Evolutionary conservation across 2,329 filamentous ascomycete species (phyloP), one percentile per base, ranked within the genome.

Genomic region (Penicillium sp.): DNA sequence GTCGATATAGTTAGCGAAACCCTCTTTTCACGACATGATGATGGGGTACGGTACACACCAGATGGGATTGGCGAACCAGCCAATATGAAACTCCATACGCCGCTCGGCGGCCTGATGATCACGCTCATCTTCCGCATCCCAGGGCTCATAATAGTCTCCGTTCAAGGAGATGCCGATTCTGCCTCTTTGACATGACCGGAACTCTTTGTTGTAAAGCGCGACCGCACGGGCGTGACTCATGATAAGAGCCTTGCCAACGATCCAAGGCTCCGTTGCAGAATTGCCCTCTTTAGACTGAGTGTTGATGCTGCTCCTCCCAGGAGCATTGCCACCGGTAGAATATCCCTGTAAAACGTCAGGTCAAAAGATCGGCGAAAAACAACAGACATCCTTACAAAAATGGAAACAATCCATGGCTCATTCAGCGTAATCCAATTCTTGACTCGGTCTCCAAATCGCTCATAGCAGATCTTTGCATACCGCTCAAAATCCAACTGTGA

Each of bases 401-500:
- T 65, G 10, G 68, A 65, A 14, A 69, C 61, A 44, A 69, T 68
- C 53, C 64, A 69, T 6, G 77, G 77, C 61, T 79, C 78, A 58
- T 79, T 80, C 37, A 79, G 59, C 1, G 77, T 79, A 60, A 78
- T 75, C 76, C 77, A 76, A 24, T 73, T 60, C 18, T 70, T 69
- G 6, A 78, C 75, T 50, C 75, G 71, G 40, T 76, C 70, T 47
- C 74, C 74, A 36, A 74, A 80, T 5, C 73, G 68, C 6, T 64
- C 64, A 59, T 77, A 77, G 51, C 73, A 73, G 24, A 80, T 64
- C 11, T 66, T 64, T 7, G 78, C 77, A 59, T 78, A 80, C 18
- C 74, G 65, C 18, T 76, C 69, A 61, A 78, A 80, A 59, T 79
- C 75, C 13, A 69, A 66, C 33, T 69, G 54, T 7, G 62, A 60